Evolutionary conservation across 2,329 filamentous ascomycete species (phyloP).

Genomic region (Nigrograna mackinnonii): DNA sequence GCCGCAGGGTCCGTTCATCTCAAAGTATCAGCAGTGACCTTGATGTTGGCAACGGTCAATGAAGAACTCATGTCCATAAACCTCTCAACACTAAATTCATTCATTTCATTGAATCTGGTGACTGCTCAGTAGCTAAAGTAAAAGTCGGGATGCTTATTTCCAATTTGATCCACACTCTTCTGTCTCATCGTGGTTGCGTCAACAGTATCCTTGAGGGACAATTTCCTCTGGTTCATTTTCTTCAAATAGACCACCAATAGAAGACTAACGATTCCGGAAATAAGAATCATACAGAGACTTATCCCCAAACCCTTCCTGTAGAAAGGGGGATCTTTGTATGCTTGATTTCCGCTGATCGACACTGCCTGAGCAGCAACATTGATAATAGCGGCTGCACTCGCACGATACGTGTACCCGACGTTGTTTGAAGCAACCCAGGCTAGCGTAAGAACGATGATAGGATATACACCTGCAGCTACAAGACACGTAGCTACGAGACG

Average conservation of each 20-base stretch:
- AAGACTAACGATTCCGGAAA: neutral
- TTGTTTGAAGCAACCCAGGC: conserved; percentile 1
- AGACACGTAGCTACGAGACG: conserved; percentile 1
- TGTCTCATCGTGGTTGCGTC: neutral
- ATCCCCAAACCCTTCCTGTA: neutral
- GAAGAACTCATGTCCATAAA: no score
- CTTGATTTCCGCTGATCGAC: conserved; percentile 1
- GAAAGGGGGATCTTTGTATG: conserved; percentile 1
- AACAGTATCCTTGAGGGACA: neutral
- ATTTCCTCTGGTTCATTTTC: neutral
- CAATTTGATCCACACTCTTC: neutral
- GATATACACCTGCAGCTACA: neutral
- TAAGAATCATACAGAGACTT: neutral
- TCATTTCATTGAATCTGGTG: no score
- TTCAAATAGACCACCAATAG: neutral
- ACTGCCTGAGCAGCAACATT: conserved; percentile 1
- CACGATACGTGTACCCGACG: conserved; percentile 1
- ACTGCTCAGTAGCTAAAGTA: no score
- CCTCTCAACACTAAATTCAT: no score
- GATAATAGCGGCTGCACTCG: neutral
- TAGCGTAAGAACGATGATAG: neutral
- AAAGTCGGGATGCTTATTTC: neutral
- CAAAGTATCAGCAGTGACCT: no score
- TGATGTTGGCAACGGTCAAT: no score
- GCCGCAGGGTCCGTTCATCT: no score